Base-by-base conservation (phyloP, 2,329 filamentous ascomycete species). In the Dactylonectria macrodidyma region DNA sequence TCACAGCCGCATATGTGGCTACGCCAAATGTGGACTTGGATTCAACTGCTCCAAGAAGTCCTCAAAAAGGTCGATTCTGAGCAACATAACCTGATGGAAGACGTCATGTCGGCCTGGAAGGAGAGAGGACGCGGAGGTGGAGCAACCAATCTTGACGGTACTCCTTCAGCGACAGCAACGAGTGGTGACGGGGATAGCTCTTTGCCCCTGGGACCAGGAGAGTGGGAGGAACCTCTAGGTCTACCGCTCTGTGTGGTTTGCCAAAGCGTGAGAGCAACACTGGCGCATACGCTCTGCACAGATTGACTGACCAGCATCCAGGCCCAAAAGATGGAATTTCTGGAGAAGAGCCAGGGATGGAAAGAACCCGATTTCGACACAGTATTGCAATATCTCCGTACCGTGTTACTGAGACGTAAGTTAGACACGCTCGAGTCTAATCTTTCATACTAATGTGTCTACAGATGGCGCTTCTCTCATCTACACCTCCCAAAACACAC, bases 301-400 rank as follows among this genome's bases (percentile, higher is more conserved):
- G 30, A 5, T 57, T 59, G 52, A 75, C 80, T 74, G 77, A 76
- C 65, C 59, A 47, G 5, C 19, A 8, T 22, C 2, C 72, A 94
- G 91, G 89, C 94, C 14, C 94, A 97, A 81, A 95, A 93, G 80
- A 97, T 98, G 80, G 95, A 98, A 77, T 89, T 90, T 46, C 82
- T 99, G 65, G 96, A 98, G 82, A 94, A 93, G 79, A 95, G 94
- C 58, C 91, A 95, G 66, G 91, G 92, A 14, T 99, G 95, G 95
- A 95, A 95, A 81, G 96, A 99, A 81, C 94, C 97, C 73, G 93
- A 97, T 75, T 99, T 99, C 77, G 96, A 99, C 80, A 95, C 96
- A 73, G 93, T 99, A 50, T 87, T 98, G 66, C 96, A 99, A 78
- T 97, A 95, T 79, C 84, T 99, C 77, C 90, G 96, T 72, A 98